Base-by-base conservation (phyloP, 2,329 filamentous ascomycete species). In the Clarireedia homoeocarpa region DNA sequence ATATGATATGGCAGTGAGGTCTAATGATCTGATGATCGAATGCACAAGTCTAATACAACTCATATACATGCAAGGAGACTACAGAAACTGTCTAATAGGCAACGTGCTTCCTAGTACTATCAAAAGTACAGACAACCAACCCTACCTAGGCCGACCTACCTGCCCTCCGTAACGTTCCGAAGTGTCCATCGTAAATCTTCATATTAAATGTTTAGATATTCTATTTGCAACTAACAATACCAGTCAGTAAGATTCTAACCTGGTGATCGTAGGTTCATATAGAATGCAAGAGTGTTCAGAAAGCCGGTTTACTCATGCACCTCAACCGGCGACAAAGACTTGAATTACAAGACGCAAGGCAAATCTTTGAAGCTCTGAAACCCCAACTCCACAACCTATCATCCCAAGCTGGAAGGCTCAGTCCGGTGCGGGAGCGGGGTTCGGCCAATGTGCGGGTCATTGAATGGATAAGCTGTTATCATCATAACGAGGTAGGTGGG, bases 351-450 rank as follows among this genome's bases (percentile, higher is more conserved):
- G 79, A 88, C 85, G 84, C 74, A 74, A 72, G 74, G 73, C 67
- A 72, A 65, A 69, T 67, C 61, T 64, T 65, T 66, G 70, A 71
- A 69, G 74, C 81, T 75, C 83, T 74, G 74, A 78, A 86, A 78
- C 79, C 77, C 76, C 70, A 82, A 87, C 86, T 88, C 82, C 85
- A 89, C 86, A 85, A 88, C 86, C 79, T 70, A 72, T 89, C 85
- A 77, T 89, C 72, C 75, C 78, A 72, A 67, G 68, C 71, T 65
- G 63, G 30, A 66, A 66, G 55, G 69, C 65, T 70, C 63, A 67
- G 82, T 89, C 75, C 70, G 81, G 85, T 88, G 82, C 71, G 85
- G 81, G 79, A 89, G 86, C 75, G 81, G 83, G 80, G 81, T 83
- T 86, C 76, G 85, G 84, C 76, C 70, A 74, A 73, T 72, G 79